phyloP scores from a whole-genome alignment of 2,329 filamentous ascomycete genomes.

The Macrophomina tecta region DNA sequence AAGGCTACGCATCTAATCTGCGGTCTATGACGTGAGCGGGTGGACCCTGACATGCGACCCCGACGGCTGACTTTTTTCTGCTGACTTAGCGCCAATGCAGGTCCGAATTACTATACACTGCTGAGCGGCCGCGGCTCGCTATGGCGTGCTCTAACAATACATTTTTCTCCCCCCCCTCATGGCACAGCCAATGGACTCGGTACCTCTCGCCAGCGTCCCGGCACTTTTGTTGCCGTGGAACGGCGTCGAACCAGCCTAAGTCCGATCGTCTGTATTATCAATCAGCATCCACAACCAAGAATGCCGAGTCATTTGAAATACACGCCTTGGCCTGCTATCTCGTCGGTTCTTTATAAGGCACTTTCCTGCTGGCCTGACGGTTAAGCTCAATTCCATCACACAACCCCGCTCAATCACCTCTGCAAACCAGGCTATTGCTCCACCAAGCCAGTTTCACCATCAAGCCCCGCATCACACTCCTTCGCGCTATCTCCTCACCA shows the following conservation, averaged over 20 bases:
- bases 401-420: background rate
- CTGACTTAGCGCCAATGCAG: too few relatives aligned
- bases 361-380: background rate
- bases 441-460: background rate
- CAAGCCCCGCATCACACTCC: background rate
- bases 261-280: slow-evolving; percentile 7
- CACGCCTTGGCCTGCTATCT: background rate
- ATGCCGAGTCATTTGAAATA: background rate
- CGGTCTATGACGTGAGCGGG: too few relatives aligned
- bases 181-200: background rate
- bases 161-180: too few relatives aligned
- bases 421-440: background rate
- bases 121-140: too few relatives aligned
- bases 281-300: slow-evolving; percentile 1
- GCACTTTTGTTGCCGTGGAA: background rate
- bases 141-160: too few relatives aligned
- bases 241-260: background rate
- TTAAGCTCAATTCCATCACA: background rate
- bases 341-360: background rate
- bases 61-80: too few relatives aligned
- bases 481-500: background rate
- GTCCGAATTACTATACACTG: background rate
- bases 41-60: too few relatives aligned
- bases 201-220: background rate
- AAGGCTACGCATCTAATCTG: too few relatives aligned